Base-by-base conservation (phyloP, 768 basidiomycete genomes). In the Mycena rebaudengoi region DNA sequence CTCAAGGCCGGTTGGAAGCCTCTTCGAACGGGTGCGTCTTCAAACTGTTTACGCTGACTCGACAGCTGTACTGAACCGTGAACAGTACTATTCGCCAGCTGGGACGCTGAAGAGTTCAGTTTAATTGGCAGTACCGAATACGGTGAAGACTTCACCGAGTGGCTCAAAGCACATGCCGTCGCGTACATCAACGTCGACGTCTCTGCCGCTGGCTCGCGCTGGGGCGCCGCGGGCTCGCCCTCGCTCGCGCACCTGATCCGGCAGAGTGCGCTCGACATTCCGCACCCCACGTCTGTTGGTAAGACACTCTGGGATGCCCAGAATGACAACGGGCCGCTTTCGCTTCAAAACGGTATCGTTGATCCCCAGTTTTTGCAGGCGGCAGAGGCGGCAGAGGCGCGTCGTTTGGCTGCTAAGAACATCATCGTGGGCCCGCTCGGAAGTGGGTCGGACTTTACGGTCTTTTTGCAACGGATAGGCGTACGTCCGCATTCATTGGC, bases 361-460 rank as follows among this genome's bases (percentile, higher is more conserved):
- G 85, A 88, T 60, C 65, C 70, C 1, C 85, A 83, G 20, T 83
- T 80, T 45, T 40, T 83, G 51, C 69, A 70, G 11, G 74, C 78
- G 54, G 83, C 85, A 68, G 73, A 80, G 21, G 70, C 76, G 21
- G 70, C 76, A 13, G 73, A 82, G 65, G 64, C 70, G 48, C 71
- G 70, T 2, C 65, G 73, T 4, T 73, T 74, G 28, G 71, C 78
- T 26, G 73, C 78, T 11, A 70, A 75, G n/a, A 79, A 76, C 3
- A 85, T 83, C 20, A 75, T 95, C 33, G 37, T 40, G 0, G n/a
- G n/a, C n/a, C 84, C 92, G 16, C 78, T 95, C n/a, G 94, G 94
- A 39, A 92, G 90, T 52, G 94, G 94, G 25, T 94, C 92, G 60
- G 97, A 98, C 75, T 98, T 85, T 68, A 98, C 96, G 0, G 91